These are phyloP conservation scores for Paecilomyces formosus DNA, from an alignment of 2,329 filamentous ascomycete species.

Conservation along the genomic window DNA sequence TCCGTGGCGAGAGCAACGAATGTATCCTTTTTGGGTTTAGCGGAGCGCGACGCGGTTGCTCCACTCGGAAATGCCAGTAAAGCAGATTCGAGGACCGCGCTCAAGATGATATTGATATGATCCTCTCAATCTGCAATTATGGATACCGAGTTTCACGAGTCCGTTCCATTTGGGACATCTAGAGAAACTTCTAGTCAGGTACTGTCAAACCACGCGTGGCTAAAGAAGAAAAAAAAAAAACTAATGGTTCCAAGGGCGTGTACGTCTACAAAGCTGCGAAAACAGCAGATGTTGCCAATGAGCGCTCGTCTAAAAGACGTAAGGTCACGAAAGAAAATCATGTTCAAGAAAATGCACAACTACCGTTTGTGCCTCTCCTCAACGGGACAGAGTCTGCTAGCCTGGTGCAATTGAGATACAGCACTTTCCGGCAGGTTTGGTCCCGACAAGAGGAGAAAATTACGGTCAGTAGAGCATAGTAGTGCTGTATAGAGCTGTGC, in stretches of 20 bases:
- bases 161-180: not conserved
- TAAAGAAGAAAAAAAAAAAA: slow-evolving; percentile 2
- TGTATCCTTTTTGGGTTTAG: not conserved
- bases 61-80: not conserved
- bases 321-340: slow-evolving; percentile 40
- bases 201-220: not conserved
- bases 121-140: not conserved
- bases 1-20: not conserved
- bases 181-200: not conserved
- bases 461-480: slow-evolving; percentile 18
- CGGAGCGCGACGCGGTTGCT: not conserved
- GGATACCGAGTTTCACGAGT: not conserved
- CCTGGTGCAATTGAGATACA: slow-evolving; percentile 26
- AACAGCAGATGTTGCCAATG: slow-evolving; percentile 25
- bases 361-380: slow-evolving; percentile 32
- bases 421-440: slow-evolving; percentile 33
- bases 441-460: slow-evolving; percentile 30
- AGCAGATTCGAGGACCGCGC: not conserved
- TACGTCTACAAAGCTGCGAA: slow-evolving; percentile 54
- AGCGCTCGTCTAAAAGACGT: slow-evolving; percentile 51
- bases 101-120: not conserved
- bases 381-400: slow-evolving; percentile 28
- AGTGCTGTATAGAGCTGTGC: not conserved
- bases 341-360: slow-evolving; percentile 5
- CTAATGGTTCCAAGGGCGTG: slow-evolving; percentile 43